Evolutionary conservation across 1,284 basidiomycete genomes (phyloP).

Genomic region (Marasmius oreades): DNA sequence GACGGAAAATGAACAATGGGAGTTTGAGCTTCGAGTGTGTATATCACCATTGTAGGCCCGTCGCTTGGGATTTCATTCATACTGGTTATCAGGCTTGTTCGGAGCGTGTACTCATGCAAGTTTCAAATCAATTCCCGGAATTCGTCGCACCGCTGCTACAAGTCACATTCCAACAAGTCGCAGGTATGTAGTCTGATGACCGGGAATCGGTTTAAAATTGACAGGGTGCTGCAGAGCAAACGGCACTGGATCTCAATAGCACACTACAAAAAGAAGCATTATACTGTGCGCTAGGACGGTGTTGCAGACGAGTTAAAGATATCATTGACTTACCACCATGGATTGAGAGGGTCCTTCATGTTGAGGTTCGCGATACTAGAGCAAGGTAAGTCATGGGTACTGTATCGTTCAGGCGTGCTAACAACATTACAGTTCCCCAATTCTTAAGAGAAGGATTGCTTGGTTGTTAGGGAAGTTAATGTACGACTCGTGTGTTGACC

Average conservation of each 20-base stretch:
- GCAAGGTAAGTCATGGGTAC: constrained; percentile 43
- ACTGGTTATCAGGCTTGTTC: constrained; percentile 65
- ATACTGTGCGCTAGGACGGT: constrained; percentile 86
- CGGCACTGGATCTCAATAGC: constrained; percentile 52
- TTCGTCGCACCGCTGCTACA: constrained; percentile 73
- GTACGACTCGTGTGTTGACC: constrained; percentile 55
- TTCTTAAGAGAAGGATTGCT: constrained; percentile 85
- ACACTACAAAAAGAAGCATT: constrained; percentile 83
- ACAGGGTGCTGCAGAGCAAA: constrained; percentile 38
- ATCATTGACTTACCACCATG: constrained; percentile 66
- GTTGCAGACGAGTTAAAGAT: constrained; percentile 64
- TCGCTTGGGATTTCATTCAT: constrained; percentile 9
- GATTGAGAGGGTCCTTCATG: constrained; percentile 54
- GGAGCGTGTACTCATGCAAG: constrained; percentile 80
- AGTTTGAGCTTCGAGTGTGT: constrained; percentile 80
- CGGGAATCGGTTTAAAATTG: constrained; percentile 1
- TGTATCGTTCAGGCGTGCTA: not conserved
- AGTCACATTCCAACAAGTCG: constrained; percentile 50
- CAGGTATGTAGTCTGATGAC: constrained; percentile 39
- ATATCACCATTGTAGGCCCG: constrained; percentile 1
- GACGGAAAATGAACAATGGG: constrained; percentile 85
- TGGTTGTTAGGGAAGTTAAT: constrained; percentile 90
- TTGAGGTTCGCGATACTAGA: constrained; percentile 56
- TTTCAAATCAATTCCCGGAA: constrained; percentile 72
- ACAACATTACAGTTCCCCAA: constrained; percentile 59